A percentile compares a stretch with the other conserved stretches of the same genome.
Evolutionary conservation across 768 basidiomycete genomes (phyloP).

Genomic region (Amanita polypyramis): DNA sequence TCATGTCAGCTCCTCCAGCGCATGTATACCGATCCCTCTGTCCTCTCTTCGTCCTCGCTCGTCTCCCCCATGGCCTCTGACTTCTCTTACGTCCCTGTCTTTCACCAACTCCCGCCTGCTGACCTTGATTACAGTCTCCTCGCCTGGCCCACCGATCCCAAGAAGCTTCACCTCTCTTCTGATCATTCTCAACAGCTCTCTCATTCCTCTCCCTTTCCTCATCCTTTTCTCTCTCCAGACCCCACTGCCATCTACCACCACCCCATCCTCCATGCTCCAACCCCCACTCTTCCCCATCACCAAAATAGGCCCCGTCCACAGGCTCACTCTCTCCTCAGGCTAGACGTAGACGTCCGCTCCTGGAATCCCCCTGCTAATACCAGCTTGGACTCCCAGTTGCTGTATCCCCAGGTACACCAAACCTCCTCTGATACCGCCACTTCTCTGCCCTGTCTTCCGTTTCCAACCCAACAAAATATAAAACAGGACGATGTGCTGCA

Average conservation of each 20-base stretch:
- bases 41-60: conserved; percentile 27
- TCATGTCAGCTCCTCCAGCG: conserved; percentile 5
- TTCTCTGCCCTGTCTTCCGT: neutral
- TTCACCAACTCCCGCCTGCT: too few relatives aligned
- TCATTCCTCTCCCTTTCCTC: conserved; percentile 11
- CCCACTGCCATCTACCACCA: neutral
- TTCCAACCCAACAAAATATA: conserved; percentile 8
- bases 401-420: conserved; percentile 11
- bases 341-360: conserved; percentile 6
- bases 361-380: conserved; percentile 13
- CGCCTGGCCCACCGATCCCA: conserved; percentile 9
- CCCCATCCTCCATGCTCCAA: conserved; percentile 16
- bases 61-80: conserved; percentile 15
- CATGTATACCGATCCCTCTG: conserved; percentile 27
- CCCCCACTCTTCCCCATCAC: conserved; percentile 10
- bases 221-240: conserved; percentile 4
- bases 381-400: conserved; percentile 19
- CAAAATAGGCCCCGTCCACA: conserved; percentile 13
- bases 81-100: neutral
- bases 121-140: conserved; percentile 9
- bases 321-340: conserved; percentile 10
- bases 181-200: conserved; percentile 4
- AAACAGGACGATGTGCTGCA: conserved; percentile 8
- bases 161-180: conserved; percentile 11
- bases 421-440: conserved; percentile 8